Percentiles rank a stretch among this genome's conserved stretches.
phyloP scores from a whole-genome alignment of 108 stramenopile species.

The Fistulifera solaris region DNA sequence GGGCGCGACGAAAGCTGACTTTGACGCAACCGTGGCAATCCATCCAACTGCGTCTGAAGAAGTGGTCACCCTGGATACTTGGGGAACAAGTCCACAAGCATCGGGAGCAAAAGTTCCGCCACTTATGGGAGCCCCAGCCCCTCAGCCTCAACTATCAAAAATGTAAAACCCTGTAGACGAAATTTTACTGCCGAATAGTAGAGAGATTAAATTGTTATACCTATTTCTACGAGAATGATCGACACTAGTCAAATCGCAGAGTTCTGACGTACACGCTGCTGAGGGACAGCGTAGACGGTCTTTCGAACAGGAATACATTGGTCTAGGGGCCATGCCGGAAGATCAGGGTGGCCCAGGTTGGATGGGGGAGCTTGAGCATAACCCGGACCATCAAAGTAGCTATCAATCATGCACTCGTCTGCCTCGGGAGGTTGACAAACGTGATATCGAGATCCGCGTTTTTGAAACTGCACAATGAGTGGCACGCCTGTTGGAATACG shows the following conservation, averaged over 20 bases:
- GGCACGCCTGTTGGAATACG: slow-evolving; percentile 44
- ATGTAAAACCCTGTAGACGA: no score
- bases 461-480: slow-evolving; percentile 29
- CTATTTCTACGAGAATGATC: no score
- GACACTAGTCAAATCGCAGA: no score
- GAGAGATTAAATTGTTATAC: no score
- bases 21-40: slow-evolving; percentile 90
- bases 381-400: background rate
- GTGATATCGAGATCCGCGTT: background rate
- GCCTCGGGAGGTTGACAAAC: background rate
- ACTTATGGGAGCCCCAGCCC: slow-evolving; percentile 50
- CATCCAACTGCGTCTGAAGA: slow-evolving; percentile 93
- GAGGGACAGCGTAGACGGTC: no score
- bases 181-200: no score
- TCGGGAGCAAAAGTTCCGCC: slow-evolving; percentile 65
- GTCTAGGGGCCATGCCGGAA: background rate
- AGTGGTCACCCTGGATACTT: slow-evolving; percentile 80
- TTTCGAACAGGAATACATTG: background rate
- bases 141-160: slow-evolving; percentile 34
- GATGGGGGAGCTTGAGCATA: background rate
- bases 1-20: slow-evolving; percentile 94
- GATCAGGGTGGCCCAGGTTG: slow-evolving; percentile 1
- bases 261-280: no score
- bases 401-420: background rate
- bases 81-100: slow-evolving; percentile 64